Conservation (phyloP, 352 stramenopile genomes). For the Phytophthora ohioensis region DNA sequence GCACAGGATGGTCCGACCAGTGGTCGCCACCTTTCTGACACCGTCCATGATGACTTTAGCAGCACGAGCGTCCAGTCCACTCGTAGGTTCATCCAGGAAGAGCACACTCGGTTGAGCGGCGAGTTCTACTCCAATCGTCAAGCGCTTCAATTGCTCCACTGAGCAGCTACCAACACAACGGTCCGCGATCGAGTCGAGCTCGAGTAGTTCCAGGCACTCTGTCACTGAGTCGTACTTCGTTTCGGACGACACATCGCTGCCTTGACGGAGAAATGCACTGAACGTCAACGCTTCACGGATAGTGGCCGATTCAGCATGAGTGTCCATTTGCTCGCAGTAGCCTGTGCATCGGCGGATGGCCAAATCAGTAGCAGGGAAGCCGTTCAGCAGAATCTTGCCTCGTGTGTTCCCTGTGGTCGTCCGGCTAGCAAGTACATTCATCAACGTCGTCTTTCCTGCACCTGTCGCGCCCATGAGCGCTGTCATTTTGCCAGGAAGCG, state of each 20-base stretch:
- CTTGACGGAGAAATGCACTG: constrained; percentile 79
- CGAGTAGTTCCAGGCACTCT: constrained; percentile 53
- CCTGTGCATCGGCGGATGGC: constrained; percentile 48
- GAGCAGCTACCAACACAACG: constrained; percentile 48
- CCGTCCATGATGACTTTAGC: constrained; percentile 88
- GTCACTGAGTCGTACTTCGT: constrained; percentile 52
- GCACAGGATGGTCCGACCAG: constrained; percentile 81
- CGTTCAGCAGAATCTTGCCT: constrained; percentile 65
- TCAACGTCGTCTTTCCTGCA: constrained; percentile 92
- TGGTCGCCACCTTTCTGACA: constrained; percentile 79
- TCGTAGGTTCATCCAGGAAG: constrained; percentile 90
- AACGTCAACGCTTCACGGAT: constrained; percentile 90
- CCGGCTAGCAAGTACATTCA: constrained; percentile 92
- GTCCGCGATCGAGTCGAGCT: constrained; percentile 49
- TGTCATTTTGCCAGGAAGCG: constrained; percentile 59
- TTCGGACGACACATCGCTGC: constrained; percentile 35
- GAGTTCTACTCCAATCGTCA: constrained; percentile 91
- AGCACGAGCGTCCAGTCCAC: constrained; percentile 82
- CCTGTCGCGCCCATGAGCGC: constrained; percentile 69
- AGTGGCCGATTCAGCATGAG: constrained; percentile 83
- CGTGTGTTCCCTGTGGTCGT: constrained; percentile 82
- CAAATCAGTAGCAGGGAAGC: constrained; percentile 42
- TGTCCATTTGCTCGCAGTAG: constrained; percentile 84
- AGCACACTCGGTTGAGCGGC: constrained; percentile 81
- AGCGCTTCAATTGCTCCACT: constrained; percentile 55